Evolutionary conservation across 805 yeast species (phyloP).

Genomic region (Teunomyces gatunensis): DNA sequence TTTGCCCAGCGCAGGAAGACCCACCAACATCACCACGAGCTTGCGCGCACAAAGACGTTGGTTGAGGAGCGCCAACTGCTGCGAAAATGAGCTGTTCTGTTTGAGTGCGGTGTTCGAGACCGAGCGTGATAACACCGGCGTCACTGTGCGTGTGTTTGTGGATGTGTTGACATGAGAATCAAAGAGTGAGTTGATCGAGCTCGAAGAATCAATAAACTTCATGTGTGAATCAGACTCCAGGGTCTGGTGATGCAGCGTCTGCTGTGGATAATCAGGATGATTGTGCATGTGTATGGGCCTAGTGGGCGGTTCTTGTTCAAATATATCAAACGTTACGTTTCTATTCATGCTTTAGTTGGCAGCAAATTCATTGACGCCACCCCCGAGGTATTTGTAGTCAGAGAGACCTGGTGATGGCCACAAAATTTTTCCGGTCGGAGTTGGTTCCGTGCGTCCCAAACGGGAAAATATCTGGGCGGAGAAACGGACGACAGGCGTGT

Average conservation of each 20-base stretch:
- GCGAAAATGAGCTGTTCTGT: background rate
- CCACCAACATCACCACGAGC: slow-evolving; percentile 33
- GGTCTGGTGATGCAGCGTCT: background rate
- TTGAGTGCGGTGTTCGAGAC: slow-evolving; percentile 8
- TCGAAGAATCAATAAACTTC: slow-evolving; percentile 14
- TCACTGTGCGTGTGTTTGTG: slow-evolving; percentile 12
- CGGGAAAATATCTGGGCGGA: background rate
- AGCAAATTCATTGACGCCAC: background rate
- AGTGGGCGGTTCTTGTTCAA: background rate
- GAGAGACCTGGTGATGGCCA: slow-evolving; percentile 2
- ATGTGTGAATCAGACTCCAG: background rate
- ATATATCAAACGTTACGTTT: slow-evolving; percentile 1
- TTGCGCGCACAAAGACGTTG: slow-evolving; percentile 13
- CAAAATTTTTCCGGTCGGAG: slow-evolving; percentile 11
- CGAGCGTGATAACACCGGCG: slow-evolving; percentile 15
- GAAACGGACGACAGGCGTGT: background rate
- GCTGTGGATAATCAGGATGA: background rate
- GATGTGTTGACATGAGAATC: slow-evolving; percentile 12
- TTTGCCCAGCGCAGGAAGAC: slow-evolving; percentile 44
- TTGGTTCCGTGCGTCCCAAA: slow-evolving; percentile 3
- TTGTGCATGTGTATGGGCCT: background rate
- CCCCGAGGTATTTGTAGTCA: background rate
- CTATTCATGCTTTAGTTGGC: background rate
- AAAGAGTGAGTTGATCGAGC: slow-evolving; percentile 31
- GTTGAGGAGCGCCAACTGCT: background rate